Evolutionary conservation across 495 filamentous ascomycete genomes (phyloP), one percentile per base, ranked within the genome.

Genomic region (Tuber magnatum): DNA sequence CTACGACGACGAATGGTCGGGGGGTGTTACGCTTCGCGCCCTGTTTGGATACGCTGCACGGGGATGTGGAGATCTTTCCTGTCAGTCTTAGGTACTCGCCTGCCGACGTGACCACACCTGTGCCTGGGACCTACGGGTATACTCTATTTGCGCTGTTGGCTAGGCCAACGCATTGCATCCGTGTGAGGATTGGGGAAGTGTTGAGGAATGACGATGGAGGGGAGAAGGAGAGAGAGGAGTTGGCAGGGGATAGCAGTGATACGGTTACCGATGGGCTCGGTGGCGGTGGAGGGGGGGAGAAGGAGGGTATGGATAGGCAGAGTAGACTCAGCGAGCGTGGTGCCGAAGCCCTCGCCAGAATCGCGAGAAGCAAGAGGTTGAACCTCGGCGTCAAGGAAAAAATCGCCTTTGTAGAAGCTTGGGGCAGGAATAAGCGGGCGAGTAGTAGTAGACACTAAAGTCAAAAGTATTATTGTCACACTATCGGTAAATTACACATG

Each of bases 361-460:
- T 99, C 75, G 94, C 93, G 1, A 87, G 95, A 75, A 93, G 93
- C n/a, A 97, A 94, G 87, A 86, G 96, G 51, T 92, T 99, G 24
- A 93, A 90, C 0, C 82, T 99, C 82, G 92, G 92, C 2, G 85
- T 96, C 75, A 84, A 84, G 80, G 94, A 97, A 61, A 99, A 99
- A 86, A 85, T 87, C 74, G 89, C 88, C 22, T 98, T 98, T 85
- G 88, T 96, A 12, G 84, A 88, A 68, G 88, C 87, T 71, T 94
- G 88, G 91, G 44, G 73, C 42, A 82, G 80, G 71, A 81, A 81
- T 38, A 76, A 69, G 74, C 71, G 51, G 68, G 71, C 71, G 35
- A 80, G 74, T 20, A 80, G 74, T 20, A 80, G 70, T 71, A 44
- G 70, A 8, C 10, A 35, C 18, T 32, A 20, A 16, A 16, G 42